Conservation (phyloP, 768 basidiomycete species). For the Boletus eberwhitei region DNA sequence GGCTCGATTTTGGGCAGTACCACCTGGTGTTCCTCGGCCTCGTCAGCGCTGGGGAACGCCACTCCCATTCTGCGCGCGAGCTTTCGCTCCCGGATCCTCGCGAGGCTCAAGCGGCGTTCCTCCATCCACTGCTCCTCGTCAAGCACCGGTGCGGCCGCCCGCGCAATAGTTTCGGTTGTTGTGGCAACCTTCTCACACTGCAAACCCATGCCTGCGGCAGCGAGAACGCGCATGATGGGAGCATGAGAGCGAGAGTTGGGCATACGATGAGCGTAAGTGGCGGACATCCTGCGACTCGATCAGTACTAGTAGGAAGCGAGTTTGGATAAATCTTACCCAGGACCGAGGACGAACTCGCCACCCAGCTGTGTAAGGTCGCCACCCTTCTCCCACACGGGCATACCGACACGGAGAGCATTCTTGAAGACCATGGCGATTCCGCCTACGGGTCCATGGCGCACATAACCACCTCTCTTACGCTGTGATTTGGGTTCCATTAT, state of each 20-base stretch:
- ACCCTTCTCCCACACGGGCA: slow-evolving; percentile 80
- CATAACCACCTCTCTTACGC: slow-evolving; percentile 52
- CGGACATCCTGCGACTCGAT: slow-evolving; percentile 47
- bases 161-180: slow-evolving; percentile 1
- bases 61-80: slow-evolving; percentile 32
- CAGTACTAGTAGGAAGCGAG: neutral
- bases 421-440: slow-evolving; percentile 74
- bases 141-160: slow-evolving; percentile 1
- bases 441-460: slow-evolving; percentile 59
- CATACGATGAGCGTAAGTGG: slow-evolving; percentile 84
- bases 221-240: slow-evolving; percentile 65
- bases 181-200: slow-evolving; percentile 20
- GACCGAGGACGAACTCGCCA: slow-evolving; percentile 81
- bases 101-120: slow-evolving; percentile 31
- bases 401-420: slow-evolving; percentile 66
- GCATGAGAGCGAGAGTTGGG: slow-evolving; percentile 69
- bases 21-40: slow-evolving; percentile 14
- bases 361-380: slow-evolving; percentile 80
- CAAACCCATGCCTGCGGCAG: slow-evolving; percentile 50
- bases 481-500: slow-evolving; percentile 42
- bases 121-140: slow-evolving; percentile 38
- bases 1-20: slow-evolving; percentile 19
- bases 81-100: slow-evolving; percentile 32
- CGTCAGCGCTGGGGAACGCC: slow-evolving; percentile 12
- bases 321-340: slow-evolving; percentile 47